Evolutionary conservation across 1,284 basidiomycete genomes (phyloP).

Genomic region (Mycosarcoma mackinlayi): DNA sequence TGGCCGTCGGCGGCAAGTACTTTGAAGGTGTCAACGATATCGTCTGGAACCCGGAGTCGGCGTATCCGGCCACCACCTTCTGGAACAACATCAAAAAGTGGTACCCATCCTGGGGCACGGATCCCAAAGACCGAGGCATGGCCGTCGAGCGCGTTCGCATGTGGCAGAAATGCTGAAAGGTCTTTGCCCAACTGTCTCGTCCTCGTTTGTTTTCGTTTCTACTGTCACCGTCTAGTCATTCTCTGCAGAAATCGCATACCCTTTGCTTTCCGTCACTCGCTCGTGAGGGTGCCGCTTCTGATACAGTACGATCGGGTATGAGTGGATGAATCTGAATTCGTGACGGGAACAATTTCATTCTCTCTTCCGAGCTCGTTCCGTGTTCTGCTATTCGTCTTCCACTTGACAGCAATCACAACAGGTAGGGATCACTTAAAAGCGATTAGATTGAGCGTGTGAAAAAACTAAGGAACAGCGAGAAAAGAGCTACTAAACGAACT

Average conservation of each 20-base stretch:
- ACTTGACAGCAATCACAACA: too few relatives aligned
- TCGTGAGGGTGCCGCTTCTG: too few relatives aligned
- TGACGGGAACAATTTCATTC: too few relatives aligned
- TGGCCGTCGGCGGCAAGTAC: slow-evolving; percentile 86
- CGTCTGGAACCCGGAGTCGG: slow-evolving; percentile 23
- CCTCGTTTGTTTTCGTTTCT: not conserved
- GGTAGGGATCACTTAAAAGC: too few relatives aligned
- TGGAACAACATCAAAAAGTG: slow-evolving; percentile 70
- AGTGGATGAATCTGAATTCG: too few relatives aligned
- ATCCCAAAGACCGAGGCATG: slow-evolving; percentile 73
- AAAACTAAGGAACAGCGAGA: not conserved
- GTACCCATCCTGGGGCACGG: slow-evolving; percentile 41
- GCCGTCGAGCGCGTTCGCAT: slow-evolving; percentile 80
- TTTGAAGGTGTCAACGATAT: slow-evolving; percentile 75
- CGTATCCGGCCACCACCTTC: slow-evolving; percentile 78
- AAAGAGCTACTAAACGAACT: not conserved
- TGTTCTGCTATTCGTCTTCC: too few relatives aligned
- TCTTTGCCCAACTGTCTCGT: not conserved
- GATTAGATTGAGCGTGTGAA: slow-evolving; percentile 1
- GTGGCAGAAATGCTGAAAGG: slow-evolving; percentile 70
- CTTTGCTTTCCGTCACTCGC: not conserved
- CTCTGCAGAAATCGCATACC: too few relatives aligned
- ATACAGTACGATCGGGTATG: too few relatives aligned
- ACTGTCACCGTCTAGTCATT: slow-evolving; percentile 9
- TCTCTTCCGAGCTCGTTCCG: too few relatives aligned